Evolutionary conservation across 164 flowering plant genomes (phyloP), one percentile per base, ranked within the genome.

Genomic region (Vitis labrusca): DNA sequence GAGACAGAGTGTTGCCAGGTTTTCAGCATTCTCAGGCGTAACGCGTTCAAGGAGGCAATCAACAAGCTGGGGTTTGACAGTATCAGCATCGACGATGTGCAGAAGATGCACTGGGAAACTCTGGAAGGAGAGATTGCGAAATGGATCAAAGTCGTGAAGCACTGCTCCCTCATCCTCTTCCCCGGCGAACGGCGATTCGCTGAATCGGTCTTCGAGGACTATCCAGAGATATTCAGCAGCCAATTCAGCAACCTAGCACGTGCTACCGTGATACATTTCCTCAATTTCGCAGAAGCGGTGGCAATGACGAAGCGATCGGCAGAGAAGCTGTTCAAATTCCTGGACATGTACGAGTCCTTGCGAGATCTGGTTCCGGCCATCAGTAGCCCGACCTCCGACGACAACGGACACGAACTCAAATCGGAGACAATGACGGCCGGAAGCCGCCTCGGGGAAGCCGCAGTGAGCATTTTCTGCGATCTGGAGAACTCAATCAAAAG

Each of bases 251-350:
- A 82, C 54, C 73, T 91, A 0, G 69, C 81, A 0, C 69, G 84
- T 1, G 69, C 84, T 2, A 77, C 84, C 0, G 68, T 79, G 1
- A 68, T 81, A 3, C 86, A 76, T 54, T 82, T 93, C 15, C 83
- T 91, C 12, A 87, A 84, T 66, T 91, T 95, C 66, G 89, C 91
- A 0, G 93, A 86, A 37, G 90, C 92, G 1, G 83, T 89, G 0
- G 83, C 86, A 0, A 70, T 86, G 82, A 85, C 90, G 14, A 86
- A 86, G 61, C 72, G 89, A 12, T 82, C 97, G 0, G 74, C 89
- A 0, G 97, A 95, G 71, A 89, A 86, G 70, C 74, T 95, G 50
- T 93, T 93, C 85, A 91, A 85, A 72, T 76, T 87, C 54, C 80
- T 94, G 0, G 98, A 94, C 76, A 86, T 92, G 82, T 89, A 85